These are phyloP conservation scores for Paracoccidioides brasiliensis DNA, from an alignment of 2,329 filamentous ascomycete genomes.

Conservation along the genomic window DNA sequence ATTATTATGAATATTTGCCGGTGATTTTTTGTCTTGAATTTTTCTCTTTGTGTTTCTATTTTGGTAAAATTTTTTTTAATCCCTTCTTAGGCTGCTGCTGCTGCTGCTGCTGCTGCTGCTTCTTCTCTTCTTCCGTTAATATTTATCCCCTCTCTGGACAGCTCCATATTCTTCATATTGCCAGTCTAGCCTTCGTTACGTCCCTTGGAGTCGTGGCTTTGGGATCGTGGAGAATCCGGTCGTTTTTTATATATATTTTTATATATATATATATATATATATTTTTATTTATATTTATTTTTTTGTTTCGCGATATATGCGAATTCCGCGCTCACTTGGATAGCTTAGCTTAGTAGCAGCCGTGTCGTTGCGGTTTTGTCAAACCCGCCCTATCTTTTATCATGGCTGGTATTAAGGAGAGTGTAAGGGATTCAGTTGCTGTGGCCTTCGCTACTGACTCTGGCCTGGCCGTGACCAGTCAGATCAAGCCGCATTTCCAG, in stretches of 20 bases:
- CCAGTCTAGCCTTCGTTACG: not conserved
- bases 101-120: no score
- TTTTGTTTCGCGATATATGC: not conserved
- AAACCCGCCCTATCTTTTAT: conserved; percentile 7
- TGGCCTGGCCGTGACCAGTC: conserved; percentile 48
- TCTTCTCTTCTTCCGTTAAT: no score
- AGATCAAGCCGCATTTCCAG: conserved; percentile 64
- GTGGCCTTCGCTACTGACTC: conserved; percentile 42
- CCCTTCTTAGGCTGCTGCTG: no score
- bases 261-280: no score
- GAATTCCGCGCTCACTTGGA: not conserved
- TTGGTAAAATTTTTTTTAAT: no score
- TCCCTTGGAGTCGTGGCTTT: not conserved
- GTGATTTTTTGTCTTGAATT: no score
- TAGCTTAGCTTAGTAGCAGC: not conserved
- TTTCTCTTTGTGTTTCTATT: no score
- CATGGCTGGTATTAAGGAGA: conserved; percentile 47
- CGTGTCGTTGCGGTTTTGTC: not conserved
- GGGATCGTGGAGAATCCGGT: not conserved
- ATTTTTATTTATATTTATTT: not conserved
- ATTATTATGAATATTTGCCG: no score
- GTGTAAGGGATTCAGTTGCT: conserved; percentile 67
- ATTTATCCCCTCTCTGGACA: no score
- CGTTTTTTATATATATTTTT: not conserved
- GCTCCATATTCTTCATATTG: not conserved